Base-by-base conservation (phyloP, 495 filamentous ascomycete species). In the Penicillium cosmopolitanum region DNA sequence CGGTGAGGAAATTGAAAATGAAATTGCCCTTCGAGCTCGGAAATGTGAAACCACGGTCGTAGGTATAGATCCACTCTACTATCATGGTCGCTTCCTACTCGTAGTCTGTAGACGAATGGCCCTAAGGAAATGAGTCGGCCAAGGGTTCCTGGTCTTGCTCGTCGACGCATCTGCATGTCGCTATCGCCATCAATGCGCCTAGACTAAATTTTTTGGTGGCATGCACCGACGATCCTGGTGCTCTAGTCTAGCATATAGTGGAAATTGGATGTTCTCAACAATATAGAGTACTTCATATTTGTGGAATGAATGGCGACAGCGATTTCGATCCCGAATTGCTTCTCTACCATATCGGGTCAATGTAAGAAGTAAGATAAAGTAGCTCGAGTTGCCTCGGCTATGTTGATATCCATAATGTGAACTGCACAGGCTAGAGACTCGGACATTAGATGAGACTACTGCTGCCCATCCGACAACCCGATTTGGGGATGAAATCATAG, bases 41-140 rank as follows among this genome's bases (percentile, higher is more conserved):
- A 44, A 19, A 44, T 16, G 16, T 44, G 42, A 44, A 44, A 44
- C 16, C 42, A 44, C 42, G 42, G 42, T 44, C 42, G 16, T 9
- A 4, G 15, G 42, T 18, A 16, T 44, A 16, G 42, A 44, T 44
- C 42, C 42, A 44, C 42, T 13, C 8, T 12, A 10, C 6, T 44
- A 16, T 38, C 2, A 38, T 12, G 36, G 15, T 38, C 36, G 36
- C 36, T n/a, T 38, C 36, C 15, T 13, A 23, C 23, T 23, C 23
- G 23, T 23, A 5, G 9, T n/a, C 36, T 38, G 12, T 6, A 38
- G 36, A 7, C 28, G 28, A 31, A 9, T 31, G 2, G 15, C 15
- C 42, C 42, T 9, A 19, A 10, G 42, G 16, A n/a, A 19, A 44
- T 19, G 42, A 18, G 16, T 16, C 19, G 16, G 16, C 19, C 16